Percentiles rank a stretch among this genome's conserved stretches.
Evolutionary conservation across 371 early-diverging fungal species (phyloP).

Genomic region (Rhizopus sp.): DNA sequence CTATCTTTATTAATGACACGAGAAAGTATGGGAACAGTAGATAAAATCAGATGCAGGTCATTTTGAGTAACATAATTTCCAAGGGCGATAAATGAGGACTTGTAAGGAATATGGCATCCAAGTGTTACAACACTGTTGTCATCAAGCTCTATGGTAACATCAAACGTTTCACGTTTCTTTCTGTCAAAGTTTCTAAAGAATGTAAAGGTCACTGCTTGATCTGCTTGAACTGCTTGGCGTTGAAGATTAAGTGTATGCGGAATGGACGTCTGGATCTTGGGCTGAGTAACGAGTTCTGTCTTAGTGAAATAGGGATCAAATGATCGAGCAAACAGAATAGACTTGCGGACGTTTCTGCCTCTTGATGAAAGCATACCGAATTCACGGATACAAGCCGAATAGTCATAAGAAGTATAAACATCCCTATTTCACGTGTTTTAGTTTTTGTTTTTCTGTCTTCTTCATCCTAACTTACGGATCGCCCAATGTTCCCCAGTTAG

Average conservation of each 20-base stretch:
- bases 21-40: conserved; percentile 68
- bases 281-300: conserved; percentile 49
- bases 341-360: conserved; percentile 65
- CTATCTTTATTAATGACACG: conserved; percentile 32
- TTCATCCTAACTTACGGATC: conserved; percentile 58
- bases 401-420: conserved; percentile 81
- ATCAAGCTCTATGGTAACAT: conserved; percentile 35
- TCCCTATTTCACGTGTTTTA: conserved; percentile 42
- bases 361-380: conserved; percentile 72
- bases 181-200: conserved; percentile 75
- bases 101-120: conserved; percentile 59
- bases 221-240: conserved; percentile 35
- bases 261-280: conserved; percentile 44
- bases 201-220: conserved; percentile 55
- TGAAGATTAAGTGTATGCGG: conserved; percentile 55
- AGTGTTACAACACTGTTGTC: conserved; percentile 37
- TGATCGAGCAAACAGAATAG: conserved; percentile 63
- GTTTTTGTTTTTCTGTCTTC: background rate
- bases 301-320: conserved; percentile 61
- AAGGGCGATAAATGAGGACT: conserved; percentile 66
- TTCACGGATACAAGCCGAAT: conserved; percentile 80
- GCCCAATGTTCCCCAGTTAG: conserved; percentile 83
- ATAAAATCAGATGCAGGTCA: conserved; percentile 58
- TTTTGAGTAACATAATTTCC: conserved; percentile 64
- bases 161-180: conserved; percentile 46